Base-by-base conservation (phyloP, 2,329 filamentous ascomycete species). In the Aureobasidium lini region DNA sequence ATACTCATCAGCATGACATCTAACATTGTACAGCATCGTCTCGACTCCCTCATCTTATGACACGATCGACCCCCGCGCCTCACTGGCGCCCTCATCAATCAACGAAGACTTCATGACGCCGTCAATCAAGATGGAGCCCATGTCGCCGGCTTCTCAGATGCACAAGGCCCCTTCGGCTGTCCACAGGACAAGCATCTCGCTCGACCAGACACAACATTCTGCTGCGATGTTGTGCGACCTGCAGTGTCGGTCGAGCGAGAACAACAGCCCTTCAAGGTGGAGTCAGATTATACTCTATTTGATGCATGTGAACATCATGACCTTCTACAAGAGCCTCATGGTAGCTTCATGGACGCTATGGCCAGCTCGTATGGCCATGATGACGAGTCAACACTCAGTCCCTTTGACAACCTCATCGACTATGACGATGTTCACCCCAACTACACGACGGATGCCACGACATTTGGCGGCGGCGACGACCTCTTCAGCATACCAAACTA, bases 151-250 rank as follows among this genome's bases (percentile, higher is more conserved):
- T 43, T 46, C 44, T 43, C 49, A 39, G 37, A 56, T 60, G 44
- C 59, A 54, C 36, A n/a, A 34, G 31, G 39, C 57, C 2, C 43
- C 44, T 43, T 39, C 53, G 44, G 42, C 37, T 52, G 60, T 60
- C 39, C 44, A 46, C 31, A 57, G 54, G 49, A 58, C 52, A 50
- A 54, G 52, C 46, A 50, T 57, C 61, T 60, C 87, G 78, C 82
- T 89, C 85, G 90, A 95, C 83, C 79, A 84, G 94, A 94, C 92
- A 96, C 94, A 96, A 96, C 92, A 95, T 96, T 92, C 94, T 97
- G 94, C 94, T 83, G 94, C 84, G 92, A 87, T 96, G 93, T 96
- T 97, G 94, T 97, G 88, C 77, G 94, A 96, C 94, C 94, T 95
- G 94, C 94, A 88, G 94, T 99, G 94, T 97, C 94, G 85, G 87